These are phyloP conservation scores for Aspergillus carbonarius DNA, from an alignment of 2,329 filamentous ascomycete genomes.

Conservation along the genomic window DNA sequence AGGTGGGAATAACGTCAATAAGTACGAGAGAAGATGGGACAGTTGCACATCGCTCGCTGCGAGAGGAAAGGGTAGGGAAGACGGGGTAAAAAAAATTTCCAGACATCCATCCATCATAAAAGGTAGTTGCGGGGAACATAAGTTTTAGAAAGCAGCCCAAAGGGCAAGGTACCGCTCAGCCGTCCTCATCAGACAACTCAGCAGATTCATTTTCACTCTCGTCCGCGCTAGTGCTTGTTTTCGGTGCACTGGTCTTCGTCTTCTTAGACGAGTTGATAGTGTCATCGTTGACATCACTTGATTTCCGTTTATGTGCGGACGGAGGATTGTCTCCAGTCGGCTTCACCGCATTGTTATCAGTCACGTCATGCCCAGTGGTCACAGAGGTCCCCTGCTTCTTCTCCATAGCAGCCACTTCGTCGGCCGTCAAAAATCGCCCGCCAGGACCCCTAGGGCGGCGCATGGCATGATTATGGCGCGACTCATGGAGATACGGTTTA, in stretches of 20 bases:
- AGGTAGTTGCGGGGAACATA: slow-evolving; percentile 22
- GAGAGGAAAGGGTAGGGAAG: slow-evolving; percentile 15
- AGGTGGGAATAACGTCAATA: slow-evolving; percentile 12
- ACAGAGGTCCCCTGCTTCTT: slow-evolving; percentile 52
- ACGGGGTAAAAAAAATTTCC: slow-evolving; percentile 23
- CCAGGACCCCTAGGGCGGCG: slow-evolving; percentile 88
- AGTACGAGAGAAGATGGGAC: slow-evolving; percentile 23
- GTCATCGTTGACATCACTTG: slow-evolving; percentile 47
- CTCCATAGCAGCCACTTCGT: slow-evolving; percentile 91
- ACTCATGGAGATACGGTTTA: slow-evolving; percentile 96
- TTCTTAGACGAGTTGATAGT: slow-evolving; percentile 49
- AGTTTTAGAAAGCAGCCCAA: background rate
- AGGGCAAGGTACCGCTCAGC: slow-evolving; percentile 26
- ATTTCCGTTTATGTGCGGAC: slow-evolving; percentile 53
- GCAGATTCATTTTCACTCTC: slow-evolving; percentile 53
- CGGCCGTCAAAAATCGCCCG: slow-evolving; percentile 91
- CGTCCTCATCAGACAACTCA: slow-evolving; percentile 52
- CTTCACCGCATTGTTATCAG: slow-evolving; percentile 29
- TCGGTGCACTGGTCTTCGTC: slow-evolving; percentile 44
- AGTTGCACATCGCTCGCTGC: slow-evolving; percentile 39
- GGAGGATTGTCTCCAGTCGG: slow-evolving; percentile 34
- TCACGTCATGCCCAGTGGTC: slow-evolving; percentile 36
- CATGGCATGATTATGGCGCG: slow-evolving; percentile 97
- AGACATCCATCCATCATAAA: slow-evolving; percentile 32
- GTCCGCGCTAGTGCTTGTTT: slow-evolving; percentile 50